These are phyloP conservation scores for Chloris gayana DNA, from an alignment of 176 grass and related monocot genomes.

Conservation along the genomic window DNA sequence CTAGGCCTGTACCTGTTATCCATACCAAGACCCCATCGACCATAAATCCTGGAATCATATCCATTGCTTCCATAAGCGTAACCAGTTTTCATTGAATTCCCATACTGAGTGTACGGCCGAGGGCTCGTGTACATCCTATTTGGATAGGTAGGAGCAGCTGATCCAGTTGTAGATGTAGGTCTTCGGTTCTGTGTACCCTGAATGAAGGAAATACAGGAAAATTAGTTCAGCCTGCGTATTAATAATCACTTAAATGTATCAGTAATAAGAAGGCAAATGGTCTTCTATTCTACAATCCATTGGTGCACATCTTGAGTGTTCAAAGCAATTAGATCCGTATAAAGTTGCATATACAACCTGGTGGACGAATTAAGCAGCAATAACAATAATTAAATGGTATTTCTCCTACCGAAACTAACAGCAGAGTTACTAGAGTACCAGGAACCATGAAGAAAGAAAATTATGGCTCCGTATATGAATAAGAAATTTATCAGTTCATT, in stretches of 20 bases:
- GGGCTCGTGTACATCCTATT: slow-evolving; percentile 80
- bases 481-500: neutral
- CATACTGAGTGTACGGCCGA: slow-evolving; percentile 63
- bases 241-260: neutral
- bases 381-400: neutral
- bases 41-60: slow-evolving; percentile 75
- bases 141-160: slow-evolving; percentile 51
- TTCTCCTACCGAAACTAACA: neutral
- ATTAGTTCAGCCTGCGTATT: neutral
- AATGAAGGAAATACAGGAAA: slow-evolving; percentile 30
- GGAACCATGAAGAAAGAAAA: slow-evolving; percentile 1
- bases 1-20: slow-evolving; percentile 79
- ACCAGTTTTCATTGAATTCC: slow-evolving; percentile 58
- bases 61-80: slow-evolving; percentile 59
- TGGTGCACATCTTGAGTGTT: neutral
- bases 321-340: too few relatives aligned
- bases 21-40: slow-evolving; percentile 57
- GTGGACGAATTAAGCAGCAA: too few relatives aligned
- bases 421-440: neutral
- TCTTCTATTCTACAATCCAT: neutral
- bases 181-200: slow-evolving; percentile 48
- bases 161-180: slow-evolving; percentile 56
- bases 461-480: neutral
- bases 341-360: too few relatives aligned
- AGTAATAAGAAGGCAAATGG: neutral